Evolutionary conservation across 306 rosid genomes (phyloP).

Genomic region (Vigna nakashimae): DNA sequence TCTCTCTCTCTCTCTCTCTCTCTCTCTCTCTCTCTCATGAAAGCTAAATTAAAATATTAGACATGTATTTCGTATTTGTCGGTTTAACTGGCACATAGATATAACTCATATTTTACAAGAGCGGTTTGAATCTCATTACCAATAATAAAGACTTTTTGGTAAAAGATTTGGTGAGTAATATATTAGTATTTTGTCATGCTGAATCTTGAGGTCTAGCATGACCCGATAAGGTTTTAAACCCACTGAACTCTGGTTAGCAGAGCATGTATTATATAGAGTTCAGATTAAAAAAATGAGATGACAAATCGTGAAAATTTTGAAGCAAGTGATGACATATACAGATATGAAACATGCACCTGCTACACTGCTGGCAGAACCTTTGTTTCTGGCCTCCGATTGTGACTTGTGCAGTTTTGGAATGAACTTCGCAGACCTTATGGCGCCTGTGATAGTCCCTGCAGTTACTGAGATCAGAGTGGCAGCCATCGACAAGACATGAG

Average conservation of each 20-base stretch:
- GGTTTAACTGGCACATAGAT: not conserved
- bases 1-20: not conserved
- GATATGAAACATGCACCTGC: conserved; percentile 65
- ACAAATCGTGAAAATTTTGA: conserved; percentile 28
- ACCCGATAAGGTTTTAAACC: too few species aligned
- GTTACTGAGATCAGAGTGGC: conserved; percentile 80
- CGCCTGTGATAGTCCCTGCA: conserved; percentile 94
- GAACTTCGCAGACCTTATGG: conserved; percentile 96
- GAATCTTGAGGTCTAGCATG: too few species aligned
- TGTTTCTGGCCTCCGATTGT: conserved; percentile 82
- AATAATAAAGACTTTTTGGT: not conserved
- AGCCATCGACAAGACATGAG: conserved; percentile 90
- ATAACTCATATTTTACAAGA: not conserved
- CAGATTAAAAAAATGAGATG: not conserved
- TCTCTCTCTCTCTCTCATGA: not conserved
- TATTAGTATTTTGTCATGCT: not conserved
- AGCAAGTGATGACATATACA: not conserved
- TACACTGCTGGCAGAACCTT: conserved; percentile 98
- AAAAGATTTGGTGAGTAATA: not conserved
- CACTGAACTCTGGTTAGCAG: not conserved
- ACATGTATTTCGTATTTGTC: not conserved
- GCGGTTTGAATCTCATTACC: not conserved
- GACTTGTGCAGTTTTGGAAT: conserved; percentile 89
- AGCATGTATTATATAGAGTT: not conserved
- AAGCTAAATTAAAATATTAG: not conserved